Evolutionary conservation across 2,329 filamentous ascomycete genomes (phyloP).

Genomic region (Venturia oleaginea): DNA sequence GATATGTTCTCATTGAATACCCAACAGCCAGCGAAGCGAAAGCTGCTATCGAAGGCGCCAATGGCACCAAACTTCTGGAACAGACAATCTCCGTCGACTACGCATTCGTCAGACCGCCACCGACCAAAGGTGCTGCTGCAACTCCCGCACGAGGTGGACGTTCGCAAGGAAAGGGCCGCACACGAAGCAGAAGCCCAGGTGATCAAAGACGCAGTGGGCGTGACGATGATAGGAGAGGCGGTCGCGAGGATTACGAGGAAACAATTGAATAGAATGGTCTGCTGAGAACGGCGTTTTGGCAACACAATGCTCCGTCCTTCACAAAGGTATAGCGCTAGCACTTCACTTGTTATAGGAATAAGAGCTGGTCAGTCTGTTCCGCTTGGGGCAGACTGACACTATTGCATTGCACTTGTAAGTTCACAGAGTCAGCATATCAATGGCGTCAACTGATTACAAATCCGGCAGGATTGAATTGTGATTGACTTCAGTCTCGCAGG

Average conservation of each 20-base stretch:
- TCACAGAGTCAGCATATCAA: neutral
- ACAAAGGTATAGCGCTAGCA: neutral
- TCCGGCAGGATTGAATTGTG: neutral
- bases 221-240: conserved; percentile 10
- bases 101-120: conserved; percentile 73
- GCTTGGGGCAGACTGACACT: neutral
- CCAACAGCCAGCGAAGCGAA: conserved; percentile 68
- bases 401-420: conserved; percentile 5
- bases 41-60: conserved; percentile 72
- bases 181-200: conserved; percentile 36
- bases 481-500: neutral
- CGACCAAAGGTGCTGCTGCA: conserved; percentile 38
- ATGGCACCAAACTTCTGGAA: conserved; percentile 68
- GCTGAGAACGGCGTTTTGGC: neutral
- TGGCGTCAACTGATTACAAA: neutral
- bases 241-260: conserved; percentile 4
- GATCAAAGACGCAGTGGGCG: conserved; percentile 21
- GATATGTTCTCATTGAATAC: conserved; percentile 80
- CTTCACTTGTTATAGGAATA: neutral
- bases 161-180: conserved; percentile 23
- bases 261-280: neutral
- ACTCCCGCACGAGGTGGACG: conserved; percentile 23
- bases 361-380: conserved; percentile 3
- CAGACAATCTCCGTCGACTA: conserved; percentile 77
- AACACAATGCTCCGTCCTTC: neutral